Evolutionary conservation across 345 rosid genomes (phyloP).

Genomic region (Mangifera indica): DNA sequence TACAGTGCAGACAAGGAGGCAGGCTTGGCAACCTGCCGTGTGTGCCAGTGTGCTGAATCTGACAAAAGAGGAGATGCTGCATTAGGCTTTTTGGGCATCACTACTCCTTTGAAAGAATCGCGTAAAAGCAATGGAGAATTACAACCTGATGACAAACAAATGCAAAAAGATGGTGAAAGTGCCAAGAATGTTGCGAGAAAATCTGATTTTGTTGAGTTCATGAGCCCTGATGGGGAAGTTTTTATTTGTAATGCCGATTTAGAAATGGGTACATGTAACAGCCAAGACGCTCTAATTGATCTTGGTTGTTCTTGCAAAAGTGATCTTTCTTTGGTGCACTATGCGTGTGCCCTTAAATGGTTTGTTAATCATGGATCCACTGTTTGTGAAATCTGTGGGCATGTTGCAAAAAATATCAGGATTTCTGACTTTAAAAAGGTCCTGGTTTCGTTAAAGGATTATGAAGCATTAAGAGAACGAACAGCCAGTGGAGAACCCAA

Average conservation of each 20-base stretch:
- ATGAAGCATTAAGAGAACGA: slow-evolving; percentile 68
- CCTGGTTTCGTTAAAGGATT: slow-evolving; percentile 66
- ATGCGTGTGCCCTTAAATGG: slow-evolving; percentile 96
- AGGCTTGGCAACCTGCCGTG: slow-evolving; percentile 74
- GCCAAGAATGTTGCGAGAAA: slow-evolving; percentile 37
- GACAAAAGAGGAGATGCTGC: slow-evolving; percentile 83
- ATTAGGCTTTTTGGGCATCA: slow-evolving; percentile 68
- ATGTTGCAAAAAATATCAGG: slow-evolving; percentile 59
- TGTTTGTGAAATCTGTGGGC: slow-evolving; percentile 85
- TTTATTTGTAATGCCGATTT: slow-evolving; percentile 67
- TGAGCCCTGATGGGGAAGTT: slow-evolving; percentile 79
- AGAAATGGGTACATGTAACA: slow-evolving; percentile 62
- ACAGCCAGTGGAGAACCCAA: slow-evolving; percentile 64
- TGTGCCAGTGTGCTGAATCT: slow-evolving; percentile 95
- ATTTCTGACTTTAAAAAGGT: slow-evolving; percentile 62
- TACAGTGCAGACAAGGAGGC: slow-evolving; percentile 70
- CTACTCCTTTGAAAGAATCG: slow-evolving; percentile 45
- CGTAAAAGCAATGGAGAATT: slow-evolving; percentile 38
- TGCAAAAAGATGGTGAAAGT: slow-evolving; percentile 29
- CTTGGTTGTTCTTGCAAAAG: slow-evolving; percentile 95
- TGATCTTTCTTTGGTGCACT: slow-evolving; percentile 88
- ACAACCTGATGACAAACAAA: slow-evolving; percentile 26
- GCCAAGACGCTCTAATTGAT: slow-evolving; percentile 57
- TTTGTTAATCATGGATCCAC: slow-evolving; percentile 95
- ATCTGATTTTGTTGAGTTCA: slow-evolving; percentile 55